phyloP scores from a whole-genome alignment of 2,329 filamentous ascomycete species.

The Cordyceps tenuipes region DNA sequence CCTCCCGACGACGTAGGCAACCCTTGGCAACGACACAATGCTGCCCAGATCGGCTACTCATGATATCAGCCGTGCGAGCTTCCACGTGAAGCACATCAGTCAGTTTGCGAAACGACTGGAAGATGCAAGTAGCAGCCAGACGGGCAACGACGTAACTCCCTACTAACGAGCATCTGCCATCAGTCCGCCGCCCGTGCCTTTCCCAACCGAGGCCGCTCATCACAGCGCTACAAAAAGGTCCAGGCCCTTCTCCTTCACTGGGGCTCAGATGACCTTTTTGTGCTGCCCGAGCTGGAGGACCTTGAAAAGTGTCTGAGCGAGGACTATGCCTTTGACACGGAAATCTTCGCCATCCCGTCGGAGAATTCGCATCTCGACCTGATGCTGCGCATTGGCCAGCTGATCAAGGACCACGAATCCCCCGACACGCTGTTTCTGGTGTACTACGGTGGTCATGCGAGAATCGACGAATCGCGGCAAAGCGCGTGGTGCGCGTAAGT shows the following conservation, averaged over 20 bases:
- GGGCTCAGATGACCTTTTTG: slow-evolving; percentile 50
- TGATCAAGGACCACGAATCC: slow-evolving; percentile 49
- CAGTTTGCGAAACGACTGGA: slow-evolving; percentile 47
- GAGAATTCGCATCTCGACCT: slow-evolving; percentile 50
- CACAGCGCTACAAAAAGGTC: slow-evolving; percentile 48
- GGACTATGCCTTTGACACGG: slow-evolving; percentile 48
- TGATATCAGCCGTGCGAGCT: slow-evolving; percentile 49
- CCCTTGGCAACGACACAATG: neutral
- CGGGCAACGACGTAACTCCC: too few relatives aligned
- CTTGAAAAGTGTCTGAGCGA: slow-evolving; percentile 45
- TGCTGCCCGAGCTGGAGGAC: slow-evolving; percentile 49
- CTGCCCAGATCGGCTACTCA: slow-evolving; percentile 38
- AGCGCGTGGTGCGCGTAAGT: slow-evolving; percentile 54
- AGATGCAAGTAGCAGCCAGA: slow-evolving; percentile 33
- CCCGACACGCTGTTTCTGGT: slow-evolving; percentile 48
- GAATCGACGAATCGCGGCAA: slow-evolving; percentile 50
- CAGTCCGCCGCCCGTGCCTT: slow-evolving; percentile 48
- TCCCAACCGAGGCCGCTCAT: slow-evolving; percentile 44
- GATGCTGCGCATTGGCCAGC: slow-evolving; percentile 46
- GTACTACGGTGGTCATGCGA: slow-evolving; percentile 53
- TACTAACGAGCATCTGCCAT: neutral
- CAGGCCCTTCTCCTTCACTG: slow-evolving; percentile 48
- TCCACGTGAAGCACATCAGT: slow-evolving; percentile 48
- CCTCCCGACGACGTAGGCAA: neutral
- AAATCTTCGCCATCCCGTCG: slow-evolving; percentile 50